Evolutionary conservation across 768 basidiomycete species (phyloP).

Genomic region (Tylopilus felleus): DNA sequence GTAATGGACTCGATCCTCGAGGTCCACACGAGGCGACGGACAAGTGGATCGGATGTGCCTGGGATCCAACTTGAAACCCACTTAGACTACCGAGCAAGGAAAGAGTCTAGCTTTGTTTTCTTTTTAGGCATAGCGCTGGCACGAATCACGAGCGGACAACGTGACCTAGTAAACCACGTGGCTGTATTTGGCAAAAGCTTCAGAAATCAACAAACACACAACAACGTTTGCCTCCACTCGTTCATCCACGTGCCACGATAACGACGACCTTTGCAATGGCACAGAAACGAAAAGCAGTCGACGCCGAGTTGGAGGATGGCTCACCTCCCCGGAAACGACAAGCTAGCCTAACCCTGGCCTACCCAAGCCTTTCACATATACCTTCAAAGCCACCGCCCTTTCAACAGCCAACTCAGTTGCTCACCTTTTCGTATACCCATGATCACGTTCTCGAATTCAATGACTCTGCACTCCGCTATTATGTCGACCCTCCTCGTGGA

Average conservation of each 20-base stretch:
- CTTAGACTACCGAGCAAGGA: not conserved
- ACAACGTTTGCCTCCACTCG: not conserved
- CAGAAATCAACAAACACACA: slow-evolving; percentile 21
- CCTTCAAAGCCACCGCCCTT: slow-evolving; percentile 42
- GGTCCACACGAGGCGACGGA: slow-evolving; percentile 22
- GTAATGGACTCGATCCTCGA: slow-evolving; percentile 22
- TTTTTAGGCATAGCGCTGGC: not conserved
- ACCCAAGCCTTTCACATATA: slow-evolving; percentile 22
- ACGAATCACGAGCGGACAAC: not conserved
- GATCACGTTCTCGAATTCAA: slow-evolving; percentile 57
- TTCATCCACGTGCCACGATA: not conserved
- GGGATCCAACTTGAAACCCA: not conserved
- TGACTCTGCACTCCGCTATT: slow-evolving; percentile 70
- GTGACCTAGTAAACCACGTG: slow-evolving; percentile 5
- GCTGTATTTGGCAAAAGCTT: slow-evolving; percentile 25
- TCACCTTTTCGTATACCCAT: slow-evolving; percentile 71
- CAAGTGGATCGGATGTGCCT: slow-evolving; percentile 2
- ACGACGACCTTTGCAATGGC: slow-evolving; percentile 15
- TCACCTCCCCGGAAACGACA: slow-evolving; percentile 5
- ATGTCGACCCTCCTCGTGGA: slow-evolving; percentile 58
- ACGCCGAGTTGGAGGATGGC: slow-evolving; percentile 10
- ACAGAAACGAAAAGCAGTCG: slow-evolving; percentile 27
- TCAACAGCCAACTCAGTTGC: slow-evolving; percentile 65
- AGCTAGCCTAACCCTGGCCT: slow-evolving; percentile 9
- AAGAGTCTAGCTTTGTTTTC: not conserved